Evolutionary conservation across 495 filamentous ascomycete species (phyloP), one percentile per base, ranked within the genome.

Genomic region (Tuber microsphaerosporum): DNA sequence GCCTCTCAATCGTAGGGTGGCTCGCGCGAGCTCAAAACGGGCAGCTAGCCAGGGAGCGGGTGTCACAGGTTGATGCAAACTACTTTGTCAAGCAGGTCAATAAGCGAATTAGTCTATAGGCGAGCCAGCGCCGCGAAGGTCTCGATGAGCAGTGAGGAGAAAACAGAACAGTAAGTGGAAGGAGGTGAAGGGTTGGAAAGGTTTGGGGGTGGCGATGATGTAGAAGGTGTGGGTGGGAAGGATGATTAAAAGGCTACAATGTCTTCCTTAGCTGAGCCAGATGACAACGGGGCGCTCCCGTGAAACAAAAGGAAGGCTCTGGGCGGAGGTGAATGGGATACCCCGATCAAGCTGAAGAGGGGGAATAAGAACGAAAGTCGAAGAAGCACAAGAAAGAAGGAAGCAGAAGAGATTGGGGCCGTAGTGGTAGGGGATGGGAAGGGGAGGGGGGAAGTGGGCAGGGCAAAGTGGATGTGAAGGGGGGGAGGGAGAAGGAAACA

Each of bases 111-210:
- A 73, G 56, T 45, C 44, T 74, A 71, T 46, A 71, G 76, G 76
- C 77, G 77, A 75, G 73, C 77, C 77, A 79, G 77, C 76, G 77
- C 77, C 76, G 77, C 70, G 41, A 72, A 45, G 61, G 56, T 26
- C 56, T 34, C 56, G 56, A 34, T 65, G 34, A 34, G 56, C 56
- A 14, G 12, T 65, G n/a, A 16, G 56, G 56, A 34, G 26, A 16
- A 65, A 16, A 34, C 14, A 19, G 31, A 65, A 65, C 3, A 16
- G 56, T 14, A 5, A 65, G 56, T 34, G 74, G 61, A 31, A 75
- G 68, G 75, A 37, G n/a, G 26, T 70, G 71, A 48, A 79, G n/a
- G 51, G 44, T 61, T 69, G 43, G 42, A 70, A 22, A 78, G 69
- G 69, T 70, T 72, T 74, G 69, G 71, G 56, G 51, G 72, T 74